Conservation (phyloP, 495 filamentous ascomycete species). For the Cryomyces minteri region DNA sequence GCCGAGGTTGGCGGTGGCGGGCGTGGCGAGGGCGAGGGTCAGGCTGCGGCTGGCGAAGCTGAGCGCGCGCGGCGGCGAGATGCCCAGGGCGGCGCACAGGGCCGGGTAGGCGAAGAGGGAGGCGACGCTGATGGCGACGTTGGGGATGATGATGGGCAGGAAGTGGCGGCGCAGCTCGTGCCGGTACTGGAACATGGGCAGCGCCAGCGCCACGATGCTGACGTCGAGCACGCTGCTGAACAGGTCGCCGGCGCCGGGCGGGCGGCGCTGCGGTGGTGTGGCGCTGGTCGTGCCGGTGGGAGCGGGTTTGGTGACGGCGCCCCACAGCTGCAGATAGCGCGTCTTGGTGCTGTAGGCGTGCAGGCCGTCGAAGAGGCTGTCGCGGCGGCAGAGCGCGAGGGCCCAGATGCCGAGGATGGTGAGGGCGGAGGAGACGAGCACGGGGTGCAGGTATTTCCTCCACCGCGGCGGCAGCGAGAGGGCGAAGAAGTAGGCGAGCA, state of each 20-base stretch:
- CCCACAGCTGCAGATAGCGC: slow-evolving; percentile 28
- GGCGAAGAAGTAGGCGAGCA: slow-evolving; percentile 29
- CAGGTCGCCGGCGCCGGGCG: slow-evolving; percentile 31
- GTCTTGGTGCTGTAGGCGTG: slow-evolving; percentile 25
- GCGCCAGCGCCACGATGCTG: slow-evolving; percentile 32
- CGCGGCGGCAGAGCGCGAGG: slow-evolving; percentile 21
- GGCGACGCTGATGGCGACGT: slow-evolving; percentile 23
- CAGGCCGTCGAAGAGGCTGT: slow-evolving; percentile 18
- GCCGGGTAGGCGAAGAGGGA: slow-evolving; percentile 32
- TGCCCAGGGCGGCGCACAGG: slow-evolving; percentile 28
- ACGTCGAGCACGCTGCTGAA: slow-evolving; percentile 30
- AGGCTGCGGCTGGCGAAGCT: slow-evolving; percentile 31
- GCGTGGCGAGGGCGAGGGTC: slow-evolving; percentile 32
- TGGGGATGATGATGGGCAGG: slow-evolving; percentile 28
- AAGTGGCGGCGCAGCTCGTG: slow-evolving; percentile 25
- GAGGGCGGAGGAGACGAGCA: slow-evolving; percentile 27
- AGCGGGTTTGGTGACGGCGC: slow-evolving; percentile 5
- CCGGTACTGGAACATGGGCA: slow-evolving; percentile 35
- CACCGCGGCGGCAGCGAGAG: slow-evolving; percentile 25
- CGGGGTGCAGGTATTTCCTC: slow-evolving; percentile 30
- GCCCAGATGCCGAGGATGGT: slow-evolving; percentile 27
- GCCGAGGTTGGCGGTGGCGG: slow-evolving; percentile 28
- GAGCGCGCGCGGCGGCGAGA: slow-evolving; percentile 24
- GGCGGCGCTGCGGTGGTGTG: too few species aligned
- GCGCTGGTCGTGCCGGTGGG: too few species aligned